These are phyloP conservation scores for Sporothrix variecibatus DNA, from an alignment of 2,329 filamentous ascomycete genomes.

Conservation along the genomic window DNA sequence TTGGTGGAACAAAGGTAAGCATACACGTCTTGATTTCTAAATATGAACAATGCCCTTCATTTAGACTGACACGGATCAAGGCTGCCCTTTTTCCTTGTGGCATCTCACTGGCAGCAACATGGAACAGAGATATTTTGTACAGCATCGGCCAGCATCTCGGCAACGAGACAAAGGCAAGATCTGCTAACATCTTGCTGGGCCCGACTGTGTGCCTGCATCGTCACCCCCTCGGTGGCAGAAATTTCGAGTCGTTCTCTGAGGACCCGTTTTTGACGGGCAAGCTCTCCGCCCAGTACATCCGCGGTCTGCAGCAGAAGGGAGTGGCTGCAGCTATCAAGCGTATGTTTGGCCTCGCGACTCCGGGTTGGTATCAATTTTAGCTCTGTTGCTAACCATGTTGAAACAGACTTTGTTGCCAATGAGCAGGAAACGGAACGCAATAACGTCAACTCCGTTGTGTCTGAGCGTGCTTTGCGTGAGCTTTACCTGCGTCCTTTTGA, in stretches of 20 bases:
- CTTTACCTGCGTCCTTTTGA: conserved; percentile 75
- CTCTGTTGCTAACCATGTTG: background rate
- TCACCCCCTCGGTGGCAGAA: conserved; percentile 78
- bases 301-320: conserved; percentile 70
- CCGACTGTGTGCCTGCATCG: conserved; percentile 82
- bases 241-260: conserved; percentile 86
- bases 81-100: conserved; percentile 79
- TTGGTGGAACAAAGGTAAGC: conserved; percentile 61
- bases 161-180: conserved; percentile 70
- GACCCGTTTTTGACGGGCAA: conserved; percentile 77
- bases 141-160: conserved; percentile 71
- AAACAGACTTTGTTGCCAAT: conserved; percentile 67
- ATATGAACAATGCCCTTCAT: background rate
- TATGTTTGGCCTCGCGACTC: too few relatives aligned
- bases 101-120: conserved; percentile 76
- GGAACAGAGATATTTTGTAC: conserved; percentile 70
- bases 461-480: conserved; percentile 66
- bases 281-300: conserved; percentile 70
- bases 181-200: conserved; percentile 71
- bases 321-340: conserved; percentile 80
- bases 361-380: too few relatives aligned
- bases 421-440: conserved; percentile 71
- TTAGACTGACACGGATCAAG: conserved; percentile 39
- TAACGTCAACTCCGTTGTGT: conserved; percentile 64
- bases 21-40: background rate